Base-by-base conservation (phyloP, 2,329 filamentous ascomycete species). In the Scolecobasidium constrictum region DNA sequence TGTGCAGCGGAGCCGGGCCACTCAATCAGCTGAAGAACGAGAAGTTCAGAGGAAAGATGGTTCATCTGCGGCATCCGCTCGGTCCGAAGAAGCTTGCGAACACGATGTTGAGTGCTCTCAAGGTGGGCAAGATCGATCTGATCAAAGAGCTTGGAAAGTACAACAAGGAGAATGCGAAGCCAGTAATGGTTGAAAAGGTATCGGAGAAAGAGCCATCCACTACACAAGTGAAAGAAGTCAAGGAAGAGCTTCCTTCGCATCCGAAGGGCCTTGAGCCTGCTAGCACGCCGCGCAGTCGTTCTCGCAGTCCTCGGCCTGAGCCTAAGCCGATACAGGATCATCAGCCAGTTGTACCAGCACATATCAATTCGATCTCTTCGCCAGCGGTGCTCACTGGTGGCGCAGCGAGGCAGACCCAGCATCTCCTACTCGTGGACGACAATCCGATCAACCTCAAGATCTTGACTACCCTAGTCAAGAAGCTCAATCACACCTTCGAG, bases 371-470 rank as follows among this genome's bases (percentile, higher is more conserved):
- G 26, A 31, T 31, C 9, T 31, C 26, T 31, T 31, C 26, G n/a
- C 26, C 26, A 31, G 26, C 26, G 9, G 26, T 31, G 9, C 26
- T 31, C 26, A 31, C 26, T 31, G 26, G 26, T 31, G n/a, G n/a
- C n/a, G n/a, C 9, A 31, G 26, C 26, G 9, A 31, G n/a, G n/a
- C 26, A 31, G 26, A 20, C 16, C 13, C 33, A 38, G 15, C 44
- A 57, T 33, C 56, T 61, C 26, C 51, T 64, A 11, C 56, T 58
- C 7, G 60, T 62, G 3, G 61, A 64, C 31, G 61, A 64, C 48
- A 64, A 64, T 23, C 54, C 58, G 1, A 61, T 64, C 51, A 64
- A 63, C 41, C 54, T 63, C 4, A 55, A 54, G 1, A 52, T 64
- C 2, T 51, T 64, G 1, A 53, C 52, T 0, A 60, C 57, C 3